phyloP scores from a whole-genome alignment of 495 filamentous ascomycete genomes.

The Penicillium crystallinum region DNA sequence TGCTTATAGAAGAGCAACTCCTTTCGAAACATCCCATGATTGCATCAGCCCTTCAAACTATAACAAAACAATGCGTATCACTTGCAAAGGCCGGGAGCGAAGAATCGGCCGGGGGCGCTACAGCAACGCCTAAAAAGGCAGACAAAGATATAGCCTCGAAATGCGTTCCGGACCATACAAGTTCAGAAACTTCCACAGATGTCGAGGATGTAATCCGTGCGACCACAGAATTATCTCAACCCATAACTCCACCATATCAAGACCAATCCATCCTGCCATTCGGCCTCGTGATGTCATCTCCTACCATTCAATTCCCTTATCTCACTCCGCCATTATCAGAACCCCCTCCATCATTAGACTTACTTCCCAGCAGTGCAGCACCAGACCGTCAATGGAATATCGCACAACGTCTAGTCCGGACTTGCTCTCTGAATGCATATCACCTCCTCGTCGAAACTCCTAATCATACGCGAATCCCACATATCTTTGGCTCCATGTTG shows the following conservation, averaged over 20 bases:
- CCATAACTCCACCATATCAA: conserved; percentile 21
- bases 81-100: conserved; percentile 33
- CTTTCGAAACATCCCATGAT: conserved; percentile 32
- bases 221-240: background rate
- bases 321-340: conserved; percentile 6
- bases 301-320: conserved; percentile 11
- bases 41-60: conserved; percentile 38
- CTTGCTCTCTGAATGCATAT: conserved; percentile 26
- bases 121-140: background rate
- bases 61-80: conserved; percentile 43
- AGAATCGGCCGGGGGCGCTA: conserved; percentile 8
- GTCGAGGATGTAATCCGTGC: background rate
- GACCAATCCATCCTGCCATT: conserved; percentile 20
- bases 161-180: background rate
- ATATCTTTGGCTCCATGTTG: conserved; percentile 22
- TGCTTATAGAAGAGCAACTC: conserved; percentile 44
- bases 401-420: conserved; percentile 27
- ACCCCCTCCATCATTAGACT: conserved; percentile 5
- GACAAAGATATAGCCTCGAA: conserved; percentile 1
- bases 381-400: conserved; percentile 17
- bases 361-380: conserved; percentile 4
- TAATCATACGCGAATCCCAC: conserved; percentile 10
- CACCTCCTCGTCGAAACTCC: conserved; percentile 16
- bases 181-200: background rate
- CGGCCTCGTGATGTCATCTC: conserved; percentile 15